A percentile compares a stretch with the other conserved stretches of the same genome.
Conservation (phyloP, 2,329 filamentous ascomycete genomes). For the Talaromyces sp. region DNA sequence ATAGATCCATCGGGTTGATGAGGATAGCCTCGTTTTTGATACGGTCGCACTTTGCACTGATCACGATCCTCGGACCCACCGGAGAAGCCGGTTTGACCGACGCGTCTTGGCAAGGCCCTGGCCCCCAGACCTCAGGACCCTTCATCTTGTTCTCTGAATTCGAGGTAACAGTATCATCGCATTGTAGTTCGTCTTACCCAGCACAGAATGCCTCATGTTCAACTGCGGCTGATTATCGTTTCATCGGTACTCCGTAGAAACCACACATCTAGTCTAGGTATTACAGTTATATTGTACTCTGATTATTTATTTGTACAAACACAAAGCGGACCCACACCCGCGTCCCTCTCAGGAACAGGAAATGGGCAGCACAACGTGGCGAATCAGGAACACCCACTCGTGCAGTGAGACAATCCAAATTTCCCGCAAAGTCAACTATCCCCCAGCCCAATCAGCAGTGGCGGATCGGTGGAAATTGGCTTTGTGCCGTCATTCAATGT, state of each 20-base stretch:
- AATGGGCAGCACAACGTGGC: background rate
- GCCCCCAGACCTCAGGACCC: too few relatives aligned
- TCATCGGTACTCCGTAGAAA: too few relatives aligned
- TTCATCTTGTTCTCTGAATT: too few relatives aligned
- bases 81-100: background rate
- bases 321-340: background rate
- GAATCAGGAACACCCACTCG: background rate
- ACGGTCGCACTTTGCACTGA: background rate
- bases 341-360: slow-evolving; percentile 9
- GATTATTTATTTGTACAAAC: too few relatives aligned
- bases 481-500: background rate
- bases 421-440: slow-evolving; percentile 5
- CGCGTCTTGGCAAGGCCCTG: background rate
- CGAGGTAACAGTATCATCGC: too few relatives aligned
- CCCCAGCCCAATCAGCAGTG: background rate
- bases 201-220: too few relatives aligned
- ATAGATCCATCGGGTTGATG: too few relatives aligned
- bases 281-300: too few relatives aligned
- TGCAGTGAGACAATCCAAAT: slow-evolving; percentile 16
- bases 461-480: background rate
- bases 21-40: too few relatives aligned
- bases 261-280: too few relatives aligned
- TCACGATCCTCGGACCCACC: background rate
- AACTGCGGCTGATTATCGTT: too few relatives aligned
- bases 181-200: too few relatives aligned